A percentile compares a stretch with the other conserved stretches of the same genome.
Conservation (phyloP, 768 basidiomycete species). For the Punctularia strigosozonata region DNA sequence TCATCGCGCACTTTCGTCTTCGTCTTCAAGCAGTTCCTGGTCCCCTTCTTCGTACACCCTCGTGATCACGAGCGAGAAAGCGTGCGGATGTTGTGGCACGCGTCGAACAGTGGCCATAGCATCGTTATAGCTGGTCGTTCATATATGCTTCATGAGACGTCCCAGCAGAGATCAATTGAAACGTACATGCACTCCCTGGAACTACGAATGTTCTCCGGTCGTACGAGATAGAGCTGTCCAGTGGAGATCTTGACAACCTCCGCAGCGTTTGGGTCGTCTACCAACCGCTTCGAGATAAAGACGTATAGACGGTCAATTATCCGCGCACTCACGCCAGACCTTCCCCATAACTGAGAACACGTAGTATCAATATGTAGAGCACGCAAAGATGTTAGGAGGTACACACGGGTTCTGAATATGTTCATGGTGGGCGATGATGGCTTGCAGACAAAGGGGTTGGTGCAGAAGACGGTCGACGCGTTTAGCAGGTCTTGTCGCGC, state of each 20-base stretch:
- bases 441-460: too few species aligned
- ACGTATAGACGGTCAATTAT: conserved; percentile 15
- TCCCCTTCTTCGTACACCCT: conserved; percentile 96
- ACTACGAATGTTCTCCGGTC: conserved; percentile 84
- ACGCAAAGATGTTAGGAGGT: conserved; percentile 2
- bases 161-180: background rate
- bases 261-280: conserved; percentile 88
- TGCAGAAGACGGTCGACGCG: conserved; percentile 6
- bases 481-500: too few species aligned
- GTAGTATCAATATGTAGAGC: conserved; percentile 11
- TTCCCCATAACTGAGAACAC: conserved; percentile 60
- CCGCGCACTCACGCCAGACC: conserved; percentile 80
- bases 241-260: conserved; percentile 92
- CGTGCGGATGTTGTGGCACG: conserved; percentile 62
- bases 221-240: conserved; percentile 83
- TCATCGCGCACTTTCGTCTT: conserved; percentile 65
- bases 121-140: conserved; percentile 68
- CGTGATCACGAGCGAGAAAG: conserved; percentile 90
- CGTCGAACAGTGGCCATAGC: conserved; percentile 91
- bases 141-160: background rate
- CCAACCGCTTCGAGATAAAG: conserved; percentile 10
- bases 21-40: conserved; percentile 88
- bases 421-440: conserved; percentile 52
- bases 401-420: conserved; percentile 73
- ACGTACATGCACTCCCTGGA: conserved; percentile 96